Base-by-base conservation (phyloP, 2,329 filamentous ascomycete species). In the Colletotrichum aenigma region DNA sequence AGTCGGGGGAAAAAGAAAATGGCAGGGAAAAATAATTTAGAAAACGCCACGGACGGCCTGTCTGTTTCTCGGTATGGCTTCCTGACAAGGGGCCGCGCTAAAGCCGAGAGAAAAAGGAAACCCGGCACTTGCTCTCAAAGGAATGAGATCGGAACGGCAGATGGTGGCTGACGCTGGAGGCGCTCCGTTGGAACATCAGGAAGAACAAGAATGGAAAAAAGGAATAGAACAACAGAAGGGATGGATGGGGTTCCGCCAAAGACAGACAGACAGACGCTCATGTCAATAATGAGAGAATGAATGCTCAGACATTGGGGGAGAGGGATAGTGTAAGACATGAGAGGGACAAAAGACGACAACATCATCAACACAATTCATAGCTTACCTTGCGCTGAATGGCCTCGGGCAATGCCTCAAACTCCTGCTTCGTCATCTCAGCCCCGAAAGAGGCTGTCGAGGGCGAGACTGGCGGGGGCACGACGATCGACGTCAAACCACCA, bases 341-440 rank as follows among this genome's bases (percentile, higher is more conserved):
- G 38, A 43, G 4, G 26, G 18, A 26, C 18, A 32, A 36, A 32
- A 15, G 21, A 48, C 15, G 13, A 48, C 36, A 55, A 43, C 24
- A 78, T 65, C 70, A 76, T 60, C 65, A 74, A 67, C 60, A 77
- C 32, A 28, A 71, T 72, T 26, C 52, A 15, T 55, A 28, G 85
- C 89, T 86, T 84, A 92, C 90, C 85, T 92, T 92, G 82, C 90
- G 86, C 79, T 89, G 86, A 69, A 92, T 86, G 18, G 89, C 89
- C 28, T 88, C 88, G 24, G 90, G 90, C 13, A 91, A 83, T 55
- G 87, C 86, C 77, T 90, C 88, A 75, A 90, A 90, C 68, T 86
- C 84, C 36, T 84, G 80, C 75, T 78, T 84, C 3, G 85, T 85
- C 77, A 85, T 84, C 26, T 76, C 77, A 64, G 77, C 78, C 34